Evolutionary conservation across 129 eudicot species (phyloP), one percentile per base, ranked within the genome.

Genomic region (Helichrysum umbraculigerum): DNA sequence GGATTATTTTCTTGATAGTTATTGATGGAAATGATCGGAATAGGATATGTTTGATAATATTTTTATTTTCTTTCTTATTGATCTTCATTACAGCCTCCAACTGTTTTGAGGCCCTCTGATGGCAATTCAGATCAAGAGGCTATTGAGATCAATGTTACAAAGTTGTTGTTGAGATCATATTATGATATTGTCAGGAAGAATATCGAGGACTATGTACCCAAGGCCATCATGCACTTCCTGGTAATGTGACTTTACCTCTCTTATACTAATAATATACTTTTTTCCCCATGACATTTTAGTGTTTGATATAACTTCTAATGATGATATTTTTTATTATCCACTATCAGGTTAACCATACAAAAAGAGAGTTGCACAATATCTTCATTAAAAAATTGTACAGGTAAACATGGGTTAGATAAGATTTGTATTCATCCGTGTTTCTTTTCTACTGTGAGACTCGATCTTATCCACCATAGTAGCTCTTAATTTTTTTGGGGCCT

Each of bases 161-260:
- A 91, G 79, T 62, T 86, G 79, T 74, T 95, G 81, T 71, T 95
- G 78, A 88, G 85, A 83, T 95, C 99, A n/a, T 95, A 95, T 79
- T 95, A 95, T 72, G 97, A 95, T 79, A 89, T 95, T 69, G 97
- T 95, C 39, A 87, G 99, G 81, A 95, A 95, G 85, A 95, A 95
- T 79, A 84, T 95, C 2, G 96, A 95, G 84, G 99, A 95, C 83
- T 86, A 76, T 74, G 90, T 91, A 10, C 99, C 99, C 44, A 95
- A 95, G 80, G 97, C 99, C 59, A 95, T 95, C 72, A 95, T 95
- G 99, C 99, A 95, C 81, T 95, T 95, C 66, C 84, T 95, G 94
- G 99, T 95, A 85, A 84, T 68, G 54, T 54, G 39, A 33, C 81
- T 32, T 57, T 59, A 16, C 44, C 14, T 29, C 32, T 17, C 28